Evolutionary conservation across 306 rosid genomes (phyloP), one percentile per base, ranked within the genome.

Genomic region (Trichosanthes cucumerina): DNA sequence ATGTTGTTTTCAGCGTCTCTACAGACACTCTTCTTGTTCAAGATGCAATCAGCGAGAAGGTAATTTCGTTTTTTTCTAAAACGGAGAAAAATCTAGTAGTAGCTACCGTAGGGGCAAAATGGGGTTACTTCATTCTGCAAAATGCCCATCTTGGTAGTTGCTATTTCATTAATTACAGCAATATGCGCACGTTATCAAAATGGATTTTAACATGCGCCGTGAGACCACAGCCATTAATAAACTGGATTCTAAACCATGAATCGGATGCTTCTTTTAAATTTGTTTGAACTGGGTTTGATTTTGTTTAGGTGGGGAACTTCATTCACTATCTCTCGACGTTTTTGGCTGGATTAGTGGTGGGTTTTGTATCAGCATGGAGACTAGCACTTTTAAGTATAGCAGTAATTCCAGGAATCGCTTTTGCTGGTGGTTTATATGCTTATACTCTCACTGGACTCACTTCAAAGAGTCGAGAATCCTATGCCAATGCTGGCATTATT

Each of bases 41-140:
- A 88, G 99, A 96, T 75, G 99, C 99, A 60, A 96, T 96, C 19
- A 96, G 99, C 53, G 99, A 96, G 89, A 96, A 96, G 98, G 99
- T 92, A 64, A 57, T 23, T 74, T 68, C 59, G 24, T 4, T 24
- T 58, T 4, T 41, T 52, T 50, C 39, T 15, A 72, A 47, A 39
- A 24, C 3, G 7, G 41, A 43, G 26, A 54, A 56, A 26, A 56
- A 77, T 77, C 70, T 59, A 77, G 43, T 28, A 24, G 31, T 41
- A 41, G 15, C 21, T 46, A 26, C 0, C 18, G 38, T 76, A 33
- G 63, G 78, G 46, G 31, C 62, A 41, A 57, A 23, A 58, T 8
- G 73, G 78, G 78, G 44, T 82, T 60, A 58, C 47, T 38, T 78
- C 54, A 47, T 14, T 33, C 79, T 28, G 71, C 76, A 28, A 41